Conservation (phyloP, 805 yeast species). For the Wickerhamiella nectarea region DNA sequence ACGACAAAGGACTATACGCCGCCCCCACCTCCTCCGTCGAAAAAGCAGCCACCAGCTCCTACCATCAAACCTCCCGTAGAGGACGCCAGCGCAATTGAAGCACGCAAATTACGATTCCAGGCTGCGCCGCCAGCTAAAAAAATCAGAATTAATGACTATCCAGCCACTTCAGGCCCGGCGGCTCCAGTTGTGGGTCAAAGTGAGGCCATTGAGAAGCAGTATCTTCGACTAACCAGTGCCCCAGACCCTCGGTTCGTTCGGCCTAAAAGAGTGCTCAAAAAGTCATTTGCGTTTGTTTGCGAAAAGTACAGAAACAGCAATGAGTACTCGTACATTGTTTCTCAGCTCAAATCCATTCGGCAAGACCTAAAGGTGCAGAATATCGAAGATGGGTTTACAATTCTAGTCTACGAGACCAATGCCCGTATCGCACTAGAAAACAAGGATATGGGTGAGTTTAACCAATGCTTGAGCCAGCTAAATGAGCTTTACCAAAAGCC, state of each 20-base stretch:
- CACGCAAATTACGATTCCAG: slow-evolving; percentile 3
- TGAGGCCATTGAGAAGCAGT: slow-evolving; percentile 56
- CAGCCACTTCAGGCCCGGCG: slow-evolving; percentile 13
- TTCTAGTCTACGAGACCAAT: slow-evolving; percentile 70
- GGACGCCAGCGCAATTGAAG: not conserved
- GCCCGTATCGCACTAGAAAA: slow-evolving; percentile 76
- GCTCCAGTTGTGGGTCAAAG: slow-evolving; percentile 46
- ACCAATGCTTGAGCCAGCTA: slow-evolving; percentile 83
- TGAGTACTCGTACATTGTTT: slow-evolving; percentile 64
- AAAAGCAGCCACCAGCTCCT: not conserved
- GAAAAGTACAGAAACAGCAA: slow-evolving; percentile 39
- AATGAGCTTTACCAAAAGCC: slow-evolving; percentile 40
- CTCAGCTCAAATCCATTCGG: slow-evolving; percentile 81
- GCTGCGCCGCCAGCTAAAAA: not conserved
- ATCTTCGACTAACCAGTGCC: slow-evolving; percentile 75
- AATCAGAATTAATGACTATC: not conserved
- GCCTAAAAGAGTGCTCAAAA: slow-evolving; percentile 48
- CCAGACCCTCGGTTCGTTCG: slow-evolving; percentile 79
- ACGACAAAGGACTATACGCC: not conserved
- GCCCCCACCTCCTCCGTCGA: not conserved
- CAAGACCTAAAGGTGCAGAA: slow-evolving; percentile 91
- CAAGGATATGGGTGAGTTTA: slow-evolving; percentile 82
- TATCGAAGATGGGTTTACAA: slow-evolving; percentile 62
- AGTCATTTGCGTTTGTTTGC: slow-evolving; percentile 42
- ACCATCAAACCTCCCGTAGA: not conserved